These are phyloP conservation scores for Saccharum officinarum DNA, from an alignment of 176 grass and related monocot species.

Conservation along the genomic window DNA sequence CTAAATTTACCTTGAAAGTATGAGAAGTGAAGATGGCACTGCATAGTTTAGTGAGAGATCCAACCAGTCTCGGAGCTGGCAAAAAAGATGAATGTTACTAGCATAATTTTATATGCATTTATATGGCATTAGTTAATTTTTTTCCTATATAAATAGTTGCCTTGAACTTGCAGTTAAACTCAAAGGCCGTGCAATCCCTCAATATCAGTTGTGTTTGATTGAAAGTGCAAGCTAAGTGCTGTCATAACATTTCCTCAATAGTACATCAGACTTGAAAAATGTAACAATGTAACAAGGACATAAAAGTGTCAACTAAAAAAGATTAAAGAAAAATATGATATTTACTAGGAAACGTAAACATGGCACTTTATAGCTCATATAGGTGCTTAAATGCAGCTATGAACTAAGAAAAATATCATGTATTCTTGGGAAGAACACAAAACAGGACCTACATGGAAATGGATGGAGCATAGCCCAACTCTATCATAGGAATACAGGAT, in stretches of 20 bases:
- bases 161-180: slow-evolving; percentile 12
- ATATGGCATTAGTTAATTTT: too few relatives aligned
- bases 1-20: slow-evolving; percentile 92
- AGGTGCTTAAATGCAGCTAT: not conserved
- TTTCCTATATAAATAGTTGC: too few relatives aligned
- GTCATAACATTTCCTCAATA: slow-evolving; percentile 14
- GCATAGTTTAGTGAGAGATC: slow-evolving; percentile 93
- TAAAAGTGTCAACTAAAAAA: slow-evolving; percentile 17
- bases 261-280: slow-evolving; percentile 12
- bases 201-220: slow-evolving; percentile 17
- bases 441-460: slow-evolving; percentile 1
- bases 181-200: not conserved
- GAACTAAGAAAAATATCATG: not conserved
- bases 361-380: not conserved
- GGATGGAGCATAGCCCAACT: slow-evolving; percentile 20
- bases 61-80: slow-evolving; percentile 92
- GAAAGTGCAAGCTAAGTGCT: slow-evolving; percentile 23
- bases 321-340: slow-evolving; percentile 16
- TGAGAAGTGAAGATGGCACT: slow-evolving; percentile 93
- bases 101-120: too few relatives aligned
- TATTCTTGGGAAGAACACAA: slow-evolving; percentile 19
- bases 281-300: not conserved
- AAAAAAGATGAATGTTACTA: too few relatives aligned
- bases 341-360: slow-evolving; percentile 27
- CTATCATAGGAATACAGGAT: slow-evolving; percentile 14